Conservation (phyloP, 345 rosid genomes). For the Sapria himalayana region DNA sequence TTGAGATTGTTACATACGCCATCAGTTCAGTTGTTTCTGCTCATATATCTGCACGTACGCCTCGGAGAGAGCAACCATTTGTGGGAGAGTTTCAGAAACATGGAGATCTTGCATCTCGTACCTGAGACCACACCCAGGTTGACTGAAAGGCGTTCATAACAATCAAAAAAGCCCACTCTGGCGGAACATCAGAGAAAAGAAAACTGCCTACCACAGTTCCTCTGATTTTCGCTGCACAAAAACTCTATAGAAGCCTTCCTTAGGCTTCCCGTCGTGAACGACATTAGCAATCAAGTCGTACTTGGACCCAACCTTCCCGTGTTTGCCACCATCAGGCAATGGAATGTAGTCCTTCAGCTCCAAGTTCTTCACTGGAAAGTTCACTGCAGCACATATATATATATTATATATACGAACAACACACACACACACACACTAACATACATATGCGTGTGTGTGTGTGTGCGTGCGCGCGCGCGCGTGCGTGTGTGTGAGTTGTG, state of each 20-base stretch:
- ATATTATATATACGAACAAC: too few relatives aligned
- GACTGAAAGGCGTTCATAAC: too few relatives aligned
- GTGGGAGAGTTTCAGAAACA: conserved; percentile 91
- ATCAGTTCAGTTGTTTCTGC: conserved; percentile 34
- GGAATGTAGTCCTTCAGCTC: conserved; percentile 91
- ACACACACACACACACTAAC: too few relatives aligned
- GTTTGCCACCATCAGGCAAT: conserved; percentile 39
- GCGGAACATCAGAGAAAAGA: too few relatives aligned
- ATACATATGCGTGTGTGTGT: too few relatives aligned
- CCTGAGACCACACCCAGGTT: conserved; percentile 42
- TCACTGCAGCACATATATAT: conserved; percentile 43
- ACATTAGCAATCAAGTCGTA: conserved; percentile 82
- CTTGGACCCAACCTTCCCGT: conserved; percentile 41
- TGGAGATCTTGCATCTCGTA: conserved; percentile 97
- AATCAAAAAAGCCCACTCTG: too few relatives aligned
- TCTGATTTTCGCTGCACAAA: conserved; percentile 96
- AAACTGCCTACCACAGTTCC: conserved; percentile 74
- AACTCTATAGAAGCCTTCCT: conserved; percentile 76
- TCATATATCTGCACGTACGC: conserved; percentile 95
- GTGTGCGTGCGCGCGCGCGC: too few relatives aligned
- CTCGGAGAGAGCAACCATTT: conserved; percentile 93
- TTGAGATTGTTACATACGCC: too few relatives aligned
- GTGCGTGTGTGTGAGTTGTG: too few relatives aligned
- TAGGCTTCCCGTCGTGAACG: conserved; percentile 97
- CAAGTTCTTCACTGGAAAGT: conserved; percentile 88